phyloP scores from a whole-genome alignment of 2,329 filamentous ascomycete genomes.

The Xylaria sp. region DNA sequence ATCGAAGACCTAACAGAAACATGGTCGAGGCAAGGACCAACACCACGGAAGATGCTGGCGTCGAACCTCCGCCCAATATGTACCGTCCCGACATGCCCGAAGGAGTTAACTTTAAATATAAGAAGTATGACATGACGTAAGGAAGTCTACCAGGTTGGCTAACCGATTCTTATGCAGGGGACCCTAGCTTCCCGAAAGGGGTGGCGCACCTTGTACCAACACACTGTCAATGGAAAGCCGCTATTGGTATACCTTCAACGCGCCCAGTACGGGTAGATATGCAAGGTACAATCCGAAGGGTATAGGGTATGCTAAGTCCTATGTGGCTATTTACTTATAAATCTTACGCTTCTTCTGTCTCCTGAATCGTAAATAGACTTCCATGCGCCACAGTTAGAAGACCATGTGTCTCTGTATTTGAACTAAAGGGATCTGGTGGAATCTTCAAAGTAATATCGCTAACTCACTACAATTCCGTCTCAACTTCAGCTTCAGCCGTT shows the following conservation, averaged over 20 bases:
- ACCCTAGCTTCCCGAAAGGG: not conserved
- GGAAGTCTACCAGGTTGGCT: not conserved
- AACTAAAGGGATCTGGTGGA: not conserved
- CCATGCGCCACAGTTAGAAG: not conserved
- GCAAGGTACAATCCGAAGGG: slow-evolving; percentile 4
- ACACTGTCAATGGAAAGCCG: not conserved
- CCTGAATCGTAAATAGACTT: not conserved
- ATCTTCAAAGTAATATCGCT: not conserved
- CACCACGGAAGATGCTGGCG: not conserved
- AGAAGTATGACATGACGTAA: not conserved
- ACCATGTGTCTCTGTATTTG: not conserved
- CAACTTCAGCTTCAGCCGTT: not conserved
- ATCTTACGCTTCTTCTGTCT: not conserved
- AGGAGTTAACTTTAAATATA: not conserved
- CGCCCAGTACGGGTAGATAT: not conserved
- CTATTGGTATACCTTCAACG: not conserved
- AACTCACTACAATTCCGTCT: not conserved
- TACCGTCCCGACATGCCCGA: not conserved
- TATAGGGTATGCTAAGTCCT: not conserved
- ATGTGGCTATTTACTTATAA: not conserved
- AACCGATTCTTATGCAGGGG: not conserved
- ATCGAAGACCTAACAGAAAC: not conserved
- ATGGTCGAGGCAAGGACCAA: too few relatives aligned
- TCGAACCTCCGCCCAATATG: not conserved
- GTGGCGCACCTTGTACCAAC: not conserved